Evolutionary conservation across 306 rosid species (phyloP).

Genomic region (Cicer yamashitae): DNA sequence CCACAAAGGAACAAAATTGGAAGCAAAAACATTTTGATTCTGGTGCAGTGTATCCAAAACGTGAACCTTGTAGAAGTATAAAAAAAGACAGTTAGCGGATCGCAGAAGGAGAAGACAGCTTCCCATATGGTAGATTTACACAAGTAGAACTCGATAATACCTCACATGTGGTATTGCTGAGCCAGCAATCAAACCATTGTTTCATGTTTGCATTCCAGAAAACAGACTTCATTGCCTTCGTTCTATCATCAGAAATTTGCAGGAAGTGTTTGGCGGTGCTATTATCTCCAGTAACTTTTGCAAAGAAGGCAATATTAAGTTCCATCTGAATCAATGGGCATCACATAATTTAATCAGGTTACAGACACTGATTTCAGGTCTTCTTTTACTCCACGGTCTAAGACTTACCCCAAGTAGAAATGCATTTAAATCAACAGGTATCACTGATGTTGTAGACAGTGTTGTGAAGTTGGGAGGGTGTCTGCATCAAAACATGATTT

Average conservation of each 20-base stretch:
- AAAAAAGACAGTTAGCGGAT: slow-evolving; percentile 43
- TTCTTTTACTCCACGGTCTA: slow-evolving; percentile 32
- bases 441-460: slow-evolving; percentile 76
- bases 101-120: slow-evolving; percentile 22
- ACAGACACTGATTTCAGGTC: slow-evolving; percentile 20
- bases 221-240: slow-evolving; percentile 67
- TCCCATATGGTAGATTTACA: slow-evolving; percentile 18
- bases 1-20: slow-evolving; percentile 93
- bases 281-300: slow-evolving; percentile 69
- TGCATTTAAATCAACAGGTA: slow-evolving; percentile 89
- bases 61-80: slow-evolving; percentile 55
- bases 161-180: slow-evolving; percentile 49
- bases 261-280: slow-evolving; percentile 52
- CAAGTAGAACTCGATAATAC: slow-evolving; percentile 39
- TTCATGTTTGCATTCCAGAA: slow-evolving; percentile 76
- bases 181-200: slow-evolving; percentile 96
- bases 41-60: slow-evolving; percentile 67
- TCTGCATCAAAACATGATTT: slow-evolving; percentile 56
- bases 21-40: slow-evolving; percentile 74
- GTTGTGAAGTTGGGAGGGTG: slow-evolving; percentile 71
- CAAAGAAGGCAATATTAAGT: slow-evolving; percentile 72
- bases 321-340: slow-evolving; percentile 72
- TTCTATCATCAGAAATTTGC: slow-evolving; percentile 63
- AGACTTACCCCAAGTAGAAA: slow-evolving; percentile 71
- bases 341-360: slow-evolving; percentile 37